These are phyloP conservation scores for Hanseniaspora jakobsenii DNA, from an alignment of 805 yeast species.

Conservation along the genomic window DNA sequence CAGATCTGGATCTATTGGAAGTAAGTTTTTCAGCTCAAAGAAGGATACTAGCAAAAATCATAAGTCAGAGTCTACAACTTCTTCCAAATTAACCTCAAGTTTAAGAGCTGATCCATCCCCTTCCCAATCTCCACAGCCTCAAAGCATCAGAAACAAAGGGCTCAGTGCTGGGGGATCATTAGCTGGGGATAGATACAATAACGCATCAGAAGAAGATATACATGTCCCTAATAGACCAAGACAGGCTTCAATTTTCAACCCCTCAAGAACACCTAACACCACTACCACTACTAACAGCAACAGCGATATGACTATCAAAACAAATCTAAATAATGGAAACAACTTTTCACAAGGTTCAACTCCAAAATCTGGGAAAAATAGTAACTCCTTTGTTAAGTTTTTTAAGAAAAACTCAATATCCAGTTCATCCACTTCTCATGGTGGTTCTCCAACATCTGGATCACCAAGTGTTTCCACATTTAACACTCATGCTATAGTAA, in stretches of 20 bases:
- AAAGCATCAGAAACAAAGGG: too few relatives aligned
- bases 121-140: too few relatives aligned
- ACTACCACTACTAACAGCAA: not conserved
- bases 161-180: too few relatives aligned
- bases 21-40: conserved; percentile 25
- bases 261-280: conserved; percentile 27
- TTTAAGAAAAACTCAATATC: conserved; percentile 7
- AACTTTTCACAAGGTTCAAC: conserved; percentile 3
- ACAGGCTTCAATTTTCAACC: conserved; percentile 27
- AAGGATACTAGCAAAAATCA: conserved; percentile 17
- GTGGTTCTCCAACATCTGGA: not conserved
- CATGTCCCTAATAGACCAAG: conserved; percentile 26
- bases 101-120: conserved; percentile 4
- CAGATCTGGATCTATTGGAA: conserved; percentile 29
- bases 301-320: conserved; percentile 1
- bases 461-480: conserved; percentile 16
- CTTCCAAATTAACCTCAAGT: conserved; percentile 13
- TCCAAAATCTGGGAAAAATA: conserved; percentile 7
- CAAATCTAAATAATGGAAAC: not conserved
- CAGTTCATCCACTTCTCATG: not conserved
- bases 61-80: conserved; percentile 9
- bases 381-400: conserved; percentile 12
- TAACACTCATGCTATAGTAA: conserved; percentile 15
- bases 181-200: too few relatives aligned
- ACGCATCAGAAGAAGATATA: not conserved